Evolutionary conservation across 257 asterid genomes (phyloP), one percentile per base, ranked within the genome.

Genomic region (Solanum arcanum): DNA sequence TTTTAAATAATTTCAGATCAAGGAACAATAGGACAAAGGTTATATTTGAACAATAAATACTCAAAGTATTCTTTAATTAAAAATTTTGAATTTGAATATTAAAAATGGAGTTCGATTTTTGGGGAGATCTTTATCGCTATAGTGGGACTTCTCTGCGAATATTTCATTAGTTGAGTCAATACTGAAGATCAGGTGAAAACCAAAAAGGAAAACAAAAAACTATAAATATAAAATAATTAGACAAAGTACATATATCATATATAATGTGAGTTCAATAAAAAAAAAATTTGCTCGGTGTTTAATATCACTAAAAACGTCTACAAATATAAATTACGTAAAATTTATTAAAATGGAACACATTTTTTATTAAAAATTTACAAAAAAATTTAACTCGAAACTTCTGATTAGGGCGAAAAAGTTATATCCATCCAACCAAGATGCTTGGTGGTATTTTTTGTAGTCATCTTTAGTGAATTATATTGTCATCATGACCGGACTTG

Each of bases 271-370:
- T 33, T 9, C 5, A 2, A 5, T 31, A 25, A 25, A 66, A 66
- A 25, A 0, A 1, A 0, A 1, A 5, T 25, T 25, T 20, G 0
- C 2, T 66, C 3, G 5, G 0, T 12, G 1, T 27, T 27, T 66
- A 3, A 6, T 12, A 66, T 66, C 20, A 66, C 2, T 59, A 59
- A 8, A 3, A 41, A 2, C 2, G 0, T n/a, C n/a, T n/a, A 5
- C 18, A 3, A 11, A n/a, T 64, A 64, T 64, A 3, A 10, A 3
- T 64, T 64, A 1, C 1, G 1, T n/a, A n/a, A 62, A 9, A 12
- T 9, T 11, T 3, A 62, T 2, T 62, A n/a, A 62, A n/a, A 0
- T 4, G 4, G 7, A 14, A 64, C 6, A 16, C 1, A 3, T 18
- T n/a, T 12, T 3, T 3, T 5, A n/a, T 64, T 27, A 64, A 5